Evolutionary conservation across 768 basidiomycete genomes (phyloP).

Genomic region (Mycena galopus): DNA sequence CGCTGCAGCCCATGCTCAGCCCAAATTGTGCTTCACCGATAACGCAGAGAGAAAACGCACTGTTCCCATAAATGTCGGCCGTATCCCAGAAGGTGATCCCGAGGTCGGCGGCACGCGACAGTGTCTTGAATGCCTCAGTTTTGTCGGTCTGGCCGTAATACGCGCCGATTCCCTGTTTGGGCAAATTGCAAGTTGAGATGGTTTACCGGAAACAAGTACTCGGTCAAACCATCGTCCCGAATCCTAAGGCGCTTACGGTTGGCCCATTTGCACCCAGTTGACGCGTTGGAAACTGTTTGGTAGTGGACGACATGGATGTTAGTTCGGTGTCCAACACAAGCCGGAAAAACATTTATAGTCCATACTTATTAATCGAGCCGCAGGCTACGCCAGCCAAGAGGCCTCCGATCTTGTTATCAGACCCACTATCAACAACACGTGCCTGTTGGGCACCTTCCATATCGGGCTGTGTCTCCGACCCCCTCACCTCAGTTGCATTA

Average conservation of each 20-base stretch:
- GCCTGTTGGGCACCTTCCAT: too few relatives aligned
- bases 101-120: slow-evolving; percentile 35
- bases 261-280: slow-evolving; percentile 39
- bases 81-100: slow-evolving; percentile 41
- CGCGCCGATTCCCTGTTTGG: slow-evolving; percentile 31
- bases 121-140: slow-evolving; percentile 29
- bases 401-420: too few relatives aligned
- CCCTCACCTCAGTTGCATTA: too few relatives aligned
- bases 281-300: slow-evolving; percentile 30
- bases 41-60: slow-evolving; percentile 13
- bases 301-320: background rate
- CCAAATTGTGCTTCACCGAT: background rate
- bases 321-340: too few relatives aligned
- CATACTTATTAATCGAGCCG: too few relatives aligned
- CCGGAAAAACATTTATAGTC: too few relatives aligned
- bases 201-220: too few relatives aligned
- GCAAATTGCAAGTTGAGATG: background rate
- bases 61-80: slow-evolving; percentile 39
- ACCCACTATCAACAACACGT: too few relatives aligned
- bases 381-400: too few relatives aligned
- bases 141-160: slow-evolving; percentile 35
- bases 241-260: slow-evolving; percentile 56
- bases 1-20: slow-evolving; percentile 21
- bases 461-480: too few relatives aligned
- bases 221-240: slow-evolving; percentile 59